A percentile compares a stretch with the other conserved stretches of the same genome.
Evolutionary conservation across 2,329 filamentous ascomycete species (phyloP).

Genomic region (Neopestalotiopsis sp.): DNA sequence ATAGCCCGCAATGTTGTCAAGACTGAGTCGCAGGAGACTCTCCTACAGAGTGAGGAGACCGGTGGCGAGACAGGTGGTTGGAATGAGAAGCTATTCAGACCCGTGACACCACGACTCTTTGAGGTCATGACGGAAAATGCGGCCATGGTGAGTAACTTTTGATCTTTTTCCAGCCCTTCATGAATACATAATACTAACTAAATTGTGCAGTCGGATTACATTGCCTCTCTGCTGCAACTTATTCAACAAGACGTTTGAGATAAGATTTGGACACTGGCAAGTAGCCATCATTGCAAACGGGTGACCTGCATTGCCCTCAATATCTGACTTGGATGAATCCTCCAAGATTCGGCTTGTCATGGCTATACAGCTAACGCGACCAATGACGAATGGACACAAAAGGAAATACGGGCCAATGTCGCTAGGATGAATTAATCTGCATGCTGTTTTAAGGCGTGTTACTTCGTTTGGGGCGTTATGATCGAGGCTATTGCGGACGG

Average conservation of each 20-base stretch:
- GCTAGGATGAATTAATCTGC: neutral
- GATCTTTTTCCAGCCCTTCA: neutral
- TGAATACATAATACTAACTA: neutral
- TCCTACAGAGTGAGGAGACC: conserved; percentile 52
- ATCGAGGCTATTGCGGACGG: conserved; percentile 9
- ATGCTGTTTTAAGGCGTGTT: neutral
- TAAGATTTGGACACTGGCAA: neutral
- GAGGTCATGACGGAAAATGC: conserved; percentile 74
- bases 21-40: conserved; percentile 61
- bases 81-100: conserved; percentile 72
- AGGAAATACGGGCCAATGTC: neutral
- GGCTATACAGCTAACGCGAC: neutral
- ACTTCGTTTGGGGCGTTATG: conserved; percentile 5
- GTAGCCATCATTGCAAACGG: neutral
- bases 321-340: neutral
- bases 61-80: conserved; percentile 59
- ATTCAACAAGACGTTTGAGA: conserved; percentile 14
- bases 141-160: conserved; percentile 54
- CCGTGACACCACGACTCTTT: conserved; percentile 67
- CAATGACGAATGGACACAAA: neutral
- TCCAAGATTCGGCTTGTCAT: neutral
- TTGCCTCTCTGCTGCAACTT: conserved; percentile 19
- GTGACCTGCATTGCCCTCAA: neutral
- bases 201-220: conserved; percentile 14
- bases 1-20: conserved; percentile 72